A percentile compares a stretch with the other conserved stretches of the same genome.
Conservation (phyloP, 768 basidiomycete species). For the Mycena capillaripes region DNA sequence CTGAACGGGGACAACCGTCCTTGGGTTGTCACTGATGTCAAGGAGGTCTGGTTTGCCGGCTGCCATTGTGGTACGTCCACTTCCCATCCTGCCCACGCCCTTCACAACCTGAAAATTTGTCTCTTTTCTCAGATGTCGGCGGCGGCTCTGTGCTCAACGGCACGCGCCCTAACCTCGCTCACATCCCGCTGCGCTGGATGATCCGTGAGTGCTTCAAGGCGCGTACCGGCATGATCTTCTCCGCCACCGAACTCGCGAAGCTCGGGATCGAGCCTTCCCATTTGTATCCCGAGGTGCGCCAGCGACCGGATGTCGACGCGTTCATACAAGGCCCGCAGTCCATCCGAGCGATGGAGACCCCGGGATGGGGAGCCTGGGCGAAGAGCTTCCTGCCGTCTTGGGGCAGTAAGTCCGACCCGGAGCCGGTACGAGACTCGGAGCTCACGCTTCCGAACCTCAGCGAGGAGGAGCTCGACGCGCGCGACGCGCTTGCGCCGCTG, state of each 20-base stretch:
- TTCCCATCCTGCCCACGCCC: conserved; percentile 2
- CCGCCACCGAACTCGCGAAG: conserved; percentile 5
- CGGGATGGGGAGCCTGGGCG: conserved; percentile 18
- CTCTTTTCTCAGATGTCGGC: conserved; percentile 15
- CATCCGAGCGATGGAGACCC: conserved; percentile 18
- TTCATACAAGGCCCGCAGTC: background rate
- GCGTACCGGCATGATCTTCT: conserved; percentile 20
- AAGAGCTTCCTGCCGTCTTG: conserved; percentile 5
- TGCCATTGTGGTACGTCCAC: conserved; percentile 25
- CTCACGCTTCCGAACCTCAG: conserved; percentile 13
- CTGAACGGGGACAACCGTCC: conserved; percentile 6
- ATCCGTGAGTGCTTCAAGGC: conserved; percentile 31
- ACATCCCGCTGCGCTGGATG: conserved; percentile 25
- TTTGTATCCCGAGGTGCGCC: conserved; percentile 20
- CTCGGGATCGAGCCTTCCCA: conserved; percentile 21
- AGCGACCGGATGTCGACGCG: conserved; percentile 14
- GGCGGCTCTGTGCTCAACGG: conserved; percentile 25
- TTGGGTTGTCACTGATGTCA: conserved; percentile 20
- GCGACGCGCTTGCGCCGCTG: conserved; percentile 17
- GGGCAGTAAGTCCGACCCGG: background rate
- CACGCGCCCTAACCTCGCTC: conserved; percentile 22
- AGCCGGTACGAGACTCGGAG: background rate
- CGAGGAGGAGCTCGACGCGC: conserved; percentile 17
- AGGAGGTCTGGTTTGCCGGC: conserved; percentile 29
- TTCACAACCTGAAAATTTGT: background rate